Percentiles rank a stretch among this genome's conserved stretches.
phyloP scores from a whole-genome alignment of 139 green algal genomes.

The Marvania coccoides region DNA sequence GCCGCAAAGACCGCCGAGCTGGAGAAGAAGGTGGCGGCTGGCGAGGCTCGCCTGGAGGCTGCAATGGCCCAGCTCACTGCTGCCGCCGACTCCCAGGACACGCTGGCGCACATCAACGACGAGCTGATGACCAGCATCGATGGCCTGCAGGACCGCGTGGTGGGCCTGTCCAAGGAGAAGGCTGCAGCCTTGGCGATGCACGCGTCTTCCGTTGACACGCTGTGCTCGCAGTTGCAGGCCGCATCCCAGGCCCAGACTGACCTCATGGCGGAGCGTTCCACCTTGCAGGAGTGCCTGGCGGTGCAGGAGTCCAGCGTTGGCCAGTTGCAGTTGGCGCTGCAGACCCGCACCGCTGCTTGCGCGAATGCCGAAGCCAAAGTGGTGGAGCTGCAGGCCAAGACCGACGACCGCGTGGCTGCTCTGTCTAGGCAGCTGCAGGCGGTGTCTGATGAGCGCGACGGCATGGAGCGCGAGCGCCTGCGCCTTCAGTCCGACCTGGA shows the following conservation, averaged over 20 bases:
- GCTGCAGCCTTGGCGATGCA: not conserved
- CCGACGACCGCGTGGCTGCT: not conserved
- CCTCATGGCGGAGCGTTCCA: not conserved
- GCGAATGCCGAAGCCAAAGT: conserved; percentile 4
- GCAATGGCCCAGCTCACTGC: not conserved
- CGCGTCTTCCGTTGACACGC: not conserved
- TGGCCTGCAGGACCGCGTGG: not conserved
- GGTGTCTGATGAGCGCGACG: conserved; percentile 5
- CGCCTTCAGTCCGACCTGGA: conserved; percentile 6
- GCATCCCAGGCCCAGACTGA: not conserved
- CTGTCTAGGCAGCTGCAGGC: not conserved
- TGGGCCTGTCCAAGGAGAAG: not conserved
- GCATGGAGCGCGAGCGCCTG: conserved; percentile 9
- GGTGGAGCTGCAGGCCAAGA: not conserved
- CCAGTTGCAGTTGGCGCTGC: not conserved
- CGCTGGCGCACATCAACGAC: not conserved
- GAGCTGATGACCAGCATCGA: not conserved
- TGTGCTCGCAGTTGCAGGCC: not conserved
- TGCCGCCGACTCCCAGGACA: not conserved
- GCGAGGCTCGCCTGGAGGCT: conserved; percentile 1
- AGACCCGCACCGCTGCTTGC: not conserved
- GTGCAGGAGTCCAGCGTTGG: not conserved
- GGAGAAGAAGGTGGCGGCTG: not conserved
- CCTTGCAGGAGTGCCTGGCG: not conserved
- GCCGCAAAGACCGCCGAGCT: not conserved